These are phyloP conservation scores for Diaporthe vexans DNA, from an alignment of 2,329 filamentous ascomycete species.

Conservation along the genomic window DNA sequence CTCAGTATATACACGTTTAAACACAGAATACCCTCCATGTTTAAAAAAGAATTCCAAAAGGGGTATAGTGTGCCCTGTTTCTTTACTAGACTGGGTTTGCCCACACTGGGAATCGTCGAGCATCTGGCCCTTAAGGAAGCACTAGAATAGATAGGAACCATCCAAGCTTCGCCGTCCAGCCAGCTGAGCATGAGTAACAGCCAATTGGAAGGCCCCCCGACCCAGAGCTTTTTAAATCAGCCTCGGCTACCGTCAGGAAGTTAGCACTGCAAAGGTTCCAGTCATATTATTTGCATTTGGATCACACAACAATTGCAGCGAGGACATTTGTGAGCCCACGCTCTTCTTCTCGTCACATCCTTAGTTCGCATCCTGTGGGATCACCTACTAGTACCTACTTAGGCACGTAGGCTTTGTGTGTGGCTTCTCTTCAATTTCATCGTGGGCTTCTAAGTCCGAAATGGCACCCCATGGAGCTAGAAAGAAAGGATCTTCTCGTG, in stretches of 20 bases:
- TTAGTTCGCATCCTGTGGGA: neutral
- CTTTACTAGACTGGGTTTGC: no score
- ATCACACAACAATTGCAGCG: neutral
- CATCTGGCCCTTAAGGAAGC: no score
- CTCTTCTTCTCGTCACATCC: neutral
- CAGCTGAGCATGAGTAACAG: neutral
- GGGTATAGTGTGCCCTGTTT: no score
- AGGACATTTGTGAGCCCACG: neutral
- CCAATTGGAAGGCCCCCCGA: neutral
- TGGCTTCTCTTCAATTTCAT: neutral
- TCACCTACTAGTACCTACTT: neutral
- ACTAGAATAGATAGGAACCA: neutral
- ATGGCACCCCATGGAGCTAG: neutral
- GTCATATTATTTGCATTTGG: neutral
- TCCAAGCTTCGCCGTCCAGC: neutral
- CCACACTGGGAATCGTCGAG: no score
- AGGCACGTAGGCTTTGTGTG: neutral
- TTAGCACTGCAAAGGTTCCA: neutral
- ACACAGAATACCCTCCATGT: no score
- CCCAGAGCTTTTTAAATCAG: neutral
- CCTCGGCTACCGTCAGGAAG: neutral
- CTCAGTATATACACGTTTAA: no score
- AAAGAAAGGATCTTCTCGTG: neutral
- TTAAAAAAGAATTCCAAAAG: no score
- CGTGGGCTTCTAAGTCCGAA: neutral